Evolutionary conservation across 768 basidiomycete species (phyloP).

Genomic region (Suillus spraguei): DNA sequence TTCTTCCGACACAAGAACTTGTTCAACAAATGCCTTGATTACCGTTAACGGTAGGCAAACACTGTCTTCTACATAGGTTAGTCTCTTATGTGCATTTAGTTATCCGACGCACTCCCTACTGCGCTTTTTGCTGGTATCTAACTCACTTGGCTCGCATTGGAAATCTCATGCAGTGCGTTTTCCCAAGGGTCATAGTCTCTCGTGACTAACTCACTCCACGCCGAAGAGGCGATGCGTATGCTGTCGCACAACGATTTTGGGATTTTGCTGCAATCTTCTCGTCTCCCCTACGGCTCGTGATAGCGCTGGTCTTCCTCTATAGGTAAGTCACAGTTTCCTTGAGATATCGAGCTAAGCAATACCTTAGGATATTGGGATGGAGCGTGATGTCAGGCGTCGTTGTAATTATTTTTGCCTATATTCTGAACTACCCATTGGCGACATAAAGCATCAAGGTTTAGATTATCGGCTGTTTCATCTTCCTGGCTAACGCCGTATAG

Average conservation of each 20-base stretch:
- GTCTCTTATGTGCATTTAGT: constrained; percentile 29
- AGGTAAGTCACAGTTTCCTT: constrained; percentile 44
- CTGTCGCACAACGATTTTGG: constrained; percentile 74
- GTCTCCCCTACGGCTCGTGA: constrained; percentile 62
- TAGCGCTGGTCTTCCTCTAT: constrained; percentile 73
- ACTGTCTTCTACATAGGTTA: constrained; percentile 8
- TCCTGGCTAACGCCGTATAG: constrained; percentile 32
- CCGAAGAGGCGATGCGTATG: constrained; percentile 66
- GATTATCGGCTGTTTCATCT: constrained; percentile 10
- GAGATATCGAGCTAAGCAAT: constrained; percentile 3
- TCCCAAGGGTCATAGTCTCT: constrained; percentile 8
- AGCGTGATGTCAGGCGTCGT: constrained; percentile 71
- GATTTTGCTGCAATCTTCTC: constrained; percentile 66
- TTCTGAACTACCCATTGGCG: constrained; percentile 68
- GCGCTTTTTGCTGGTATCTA: constrained; percentile 63
- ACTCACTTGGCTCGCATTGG: constrained; percentile 64
- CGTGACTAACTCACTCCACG: constrained; percentile 10
- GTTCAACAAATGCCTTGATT: constrained; percentile 62
- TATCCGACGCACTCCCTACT: constrained; percentile 59
- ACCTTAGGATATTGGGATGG: constrained; percentile 71
- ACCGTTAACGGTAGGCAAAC: constrained; percentile 42
- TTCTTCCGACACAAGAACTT: constrained; percentile 69
- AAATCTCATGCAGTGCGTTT: constrained; percentile 71
- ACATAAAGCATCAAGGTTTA: constrained; percentile 65
- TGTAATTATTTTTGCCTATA: constrained; percentile 61